Conservation (phyloP, 768 basidiomycete genomes). For the Suillus placidus region DNA sequence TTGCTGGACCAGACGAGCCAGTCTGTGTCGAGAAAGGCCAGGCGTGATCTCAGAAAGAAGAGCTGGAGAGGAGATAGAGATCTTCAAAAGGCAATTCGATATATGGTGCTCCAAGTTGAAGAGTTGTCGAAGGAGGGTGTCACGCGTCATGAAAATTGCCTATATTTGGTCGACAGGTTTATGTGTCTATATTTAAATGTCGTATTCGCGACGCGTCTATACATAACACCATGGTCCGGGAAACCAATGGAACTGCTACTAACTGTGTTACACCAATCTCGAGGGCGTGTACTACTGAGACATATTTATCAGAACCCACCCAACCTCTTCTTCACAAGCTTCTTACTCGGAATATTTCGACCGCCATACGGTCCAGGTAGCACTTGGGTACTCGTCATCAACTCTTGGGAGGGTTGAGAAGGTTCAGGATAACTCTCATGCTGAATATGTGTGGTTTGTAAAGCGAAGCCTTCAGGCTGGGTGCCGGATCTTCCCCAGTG, state of each 20-base stretch:
- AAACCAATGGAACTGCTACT: not conserved
- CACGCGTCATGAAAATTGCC: conserved; percentile 10
- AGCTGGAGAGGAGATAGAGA: conserved; percentile 11
- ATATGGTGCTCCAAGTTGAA: not conserved
- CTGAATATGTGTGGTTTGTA: conserved; percentile 23
- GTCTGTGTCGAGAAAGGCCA: conserved; percentile 33
- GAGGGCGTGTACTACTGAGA: conserved; percentile 16
- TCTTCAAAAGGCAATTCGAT: not conserved
- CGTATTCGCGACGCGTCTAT: not conserved
- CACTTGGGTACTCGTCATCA: conserved; percentile 67
- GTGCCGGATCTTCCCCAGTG: conserved; percentile 12
- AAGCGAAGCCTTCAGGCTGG: conserved; percentile 8
- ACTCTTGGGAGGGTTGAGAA: conserved; percentile 41
- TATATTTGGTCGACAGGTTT: not conserved
- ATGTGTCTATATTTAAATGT: not conserved
- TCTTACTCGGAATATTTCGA: conserved; percentile 50
- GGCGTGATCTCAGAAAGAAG: conserved; percentile 20
- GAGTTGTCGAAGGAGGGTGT: not conserved
- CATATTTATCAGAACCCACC: conserved; percentile 64
- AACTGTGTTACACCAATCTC: not conserved
- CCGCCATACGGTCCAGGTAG: conserved; percentile 75
- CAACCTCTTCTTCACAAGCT: conserved; percentile 62
- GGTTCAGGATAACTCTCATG: conserved; percentile 15
- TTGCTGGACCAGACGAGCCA: conserved; percentile 68
- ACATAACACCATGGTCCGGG: not conserved